Base-by-base conservation (phyloP, 352 stramenopile species). In the Thalassiosira hispida region DNA sequence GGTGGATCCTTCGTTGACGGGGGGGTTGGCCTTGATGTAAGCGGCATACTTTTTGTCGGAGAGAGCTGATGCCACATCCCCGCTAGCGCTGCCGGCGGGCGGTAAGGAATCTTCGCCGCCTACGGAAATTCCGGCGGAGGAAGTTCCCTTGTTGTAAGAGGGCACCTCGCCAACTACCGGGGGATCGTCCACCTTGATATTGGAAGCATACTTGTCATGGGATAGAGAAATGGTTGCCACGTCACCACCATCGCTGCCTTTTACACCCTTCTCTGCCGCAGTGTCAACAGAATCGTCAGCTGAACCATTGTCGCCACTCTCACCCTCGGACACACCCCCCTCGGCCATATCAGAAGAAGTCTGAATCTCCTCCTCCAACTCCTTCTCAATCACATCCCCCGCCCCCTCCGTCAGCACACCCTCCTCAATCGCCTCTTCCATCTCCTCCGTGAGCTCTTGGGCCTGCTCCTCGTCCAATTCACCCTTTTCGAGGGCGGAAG, bases 381-480 rank as follows among this genome's bases (percentile, higher is more conserved):
- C n/a, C 1, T 65, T 7, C 2, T 49, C 29, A 33, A 11, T n/a
- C 16, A 40, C 47, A 51, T 35, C 12, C 2, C n/a, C 40, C 46
- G 31, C 64, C 9, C n/a, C 38, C n/a, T 56, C 64, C 23, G 11
- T 20, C 57, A 44, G 35, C 46, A 51, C 64, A 20, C n/a, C 38
- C n/a, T 56, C 64, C 23, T 40, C 64, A 7, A 73, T 33, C 25
- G 27, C 64, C 31, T 57, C 64, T n/a, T 73, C 64, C 49, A 40
- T 31, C 64, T 73, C 49, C 49, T 73, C 49, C 65, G 64, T 31
- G 0, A 63, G 25, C 16, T 38, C 64, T 44, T 63, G 18, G 4
- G 51, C 64, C 64, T 61, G 47, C 35, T 73, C 64, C 27, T 73
- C 64, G 7, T 73, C 64, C 23, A 73, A 14, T 20, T 46, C 25